Percentiles rank a stretch among this genome's conserved stretches.
These are phyloP conservation scores for Kodamaea sp. DNA, from an alignment of 1,139 yeast species.

Conservation along the genomic window DNA sequence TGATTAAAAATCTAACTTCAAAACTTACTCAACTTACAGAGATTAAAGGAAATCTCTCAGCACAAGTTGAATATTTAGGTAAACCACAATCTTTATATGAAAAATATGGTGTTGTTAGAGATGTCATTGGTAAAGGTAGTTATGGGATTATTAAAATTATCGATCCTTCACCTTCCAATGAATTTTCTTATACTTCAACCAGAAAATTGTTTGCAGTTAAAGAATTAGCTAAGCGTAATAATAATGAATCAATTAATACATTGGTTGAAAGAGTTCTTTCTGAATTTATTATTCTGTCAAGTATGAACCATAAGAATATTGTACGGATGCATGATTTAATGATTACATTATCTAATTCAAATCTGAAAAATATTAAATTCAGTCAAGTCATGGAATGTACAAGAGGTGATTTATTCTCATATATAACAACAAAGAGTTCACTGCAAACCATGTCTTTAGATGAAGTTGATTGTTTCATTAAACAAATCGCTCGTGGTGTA, in stretches of 20 bases:
- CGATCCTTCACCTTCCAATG: slow-evolving; percentile 48
- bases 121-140: slow-evolving; percentile 79
- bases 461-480: slow-evolving; percentile 68
- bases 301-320: slow-evolving; percentile 66
- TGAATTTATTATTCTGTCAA: slow-evolving; percentile 73
- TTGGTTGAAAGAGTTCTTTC: slow-evolving; percentile 69
- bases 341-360: slow-evolving; percentile 28
- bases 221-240: slow-evolving; percentile 41
- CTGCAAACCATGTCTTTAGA: slow-evolving; percentile 31
- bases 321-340: slow-evolving; percentile 66
- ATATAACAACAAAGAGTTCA: slow-evolving; percentile 22
- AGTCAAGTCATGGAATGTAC: slow-evolving; percentile 79
- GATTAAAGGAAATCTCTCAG: background rate
- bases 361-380: slow-evolving; percentile 42
- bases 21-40: slow-evolving; percentile 25
- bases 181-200: slow-evolving; percentile 7
- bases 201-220: slow-evolving; percentile 69
- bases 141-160: slow-evolving; percentile 76
- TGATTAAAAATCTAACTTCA: slow-evolving; percentile 48
- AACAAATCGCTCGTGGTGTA: slow-evolving; percentile 62
- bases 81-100: slow-evolving; percentile 37
- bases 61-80: slow-evolving; percentile 10
- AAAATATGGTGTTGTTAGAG: slow-evolving; percentile 77
- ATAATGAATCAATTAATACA: slow-evolving; percentile 48
- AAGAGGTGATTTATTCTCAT: slow-evolving; percentile 63